These are phyloP conservation scores for Sisymbrium altissimum DNA, from an alignment of 345 rosid species.

Conservation along the genomic window DNA sequence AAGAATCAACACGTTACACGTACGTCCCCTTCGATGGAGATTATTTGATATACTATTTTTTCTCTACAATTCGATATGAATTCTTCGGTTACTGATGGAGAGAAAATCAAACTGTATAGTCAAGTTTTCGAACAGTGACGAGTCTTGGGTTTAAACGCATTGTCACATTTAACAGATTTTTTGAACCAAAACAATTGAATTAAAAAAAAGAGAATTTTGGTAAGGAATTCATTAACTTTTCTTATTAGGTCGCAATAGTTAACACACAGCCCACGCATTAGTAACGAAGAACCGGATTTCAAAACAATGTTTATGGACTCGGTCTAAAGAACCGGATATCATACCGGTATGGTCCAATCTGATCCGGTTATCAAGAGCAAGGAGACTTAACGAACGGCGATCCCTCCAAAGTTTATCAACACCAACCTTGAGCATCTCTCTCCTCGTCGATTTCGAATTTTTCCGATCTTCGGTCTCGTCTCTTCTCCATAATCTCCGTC, in stretches of 20 bases:
- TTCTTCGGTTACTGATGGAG: not conserved
- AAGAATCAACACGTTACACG: constrained; percentile 21
- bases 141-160: not conserved
- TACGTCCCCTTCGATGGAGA: constrained; percentile 2
- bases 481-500: not conserved
- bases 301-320: too few relatives aligned
- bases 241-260: too few relatives aligned
- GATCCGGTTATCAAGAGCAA: constrained; percentile 7
- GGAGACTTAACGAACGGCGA: constrained; percentile 18
- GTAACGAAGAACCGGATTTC: too few relatives aligned
- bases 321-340: not conserved
- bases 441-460: not conserved
- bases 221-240: too few relatives aligned
- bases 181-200: too few relatives aligned
- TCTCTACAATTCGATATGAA: not conserved
- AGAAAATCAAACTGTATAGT: too few relatives aligned
- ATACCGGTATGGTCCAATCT: constrained; percentile 9
- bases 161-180: too few relatives aligned
- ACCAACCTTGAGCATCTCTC: not conserved
- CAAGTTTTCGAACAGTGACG: not conserved
- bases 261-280: too few relatives aligned
- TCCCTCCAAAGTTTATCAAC: constrained; percentile 30
- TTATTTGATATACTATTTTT: not conserved
- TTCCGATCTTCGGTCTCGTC: not conserved
- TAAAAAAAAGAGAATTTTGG: too few relatives aligned